phyloP scores from a whole-genome alignment of 2,329 filamentous ascomycete species.

The Venturia nashicola region DNA sequence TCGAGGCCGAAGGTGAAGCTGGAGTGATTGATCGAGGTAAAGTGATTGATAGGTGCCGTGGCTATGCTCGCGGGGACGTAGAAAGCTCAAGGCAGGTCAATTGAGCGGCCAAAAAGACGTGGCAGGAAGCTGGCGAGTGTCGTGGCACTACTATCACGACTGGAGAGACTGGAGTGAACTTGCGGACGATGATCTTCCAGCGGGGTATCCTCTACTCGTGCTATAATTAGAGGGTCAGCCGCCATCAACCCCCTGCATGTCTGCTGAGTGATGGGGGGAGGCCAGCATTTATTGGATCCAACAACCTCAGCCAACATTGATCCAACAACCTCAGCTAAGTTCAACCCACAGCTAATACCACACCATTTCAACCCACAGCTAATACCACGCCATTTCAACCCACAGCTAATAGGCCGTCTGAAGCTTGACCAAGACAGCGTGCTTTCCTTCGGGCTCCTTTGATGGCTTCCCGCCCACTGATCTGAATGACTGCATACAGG shows the following conservation, averaged over 20 bases:
- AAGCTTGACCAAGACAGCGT: neutral
- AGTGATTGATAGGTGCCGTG: neutral
- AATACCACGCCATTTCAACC: too few relatives aligned
- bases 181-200: neutral
- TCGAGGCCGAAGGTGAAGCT: neutral
- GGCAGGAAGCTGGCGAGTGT: neutral
- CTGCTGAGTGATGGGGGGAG: too few relatives aligned
- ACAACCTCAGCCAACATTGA: too few relatives aligned
- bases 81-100: neutral
- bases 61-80: neutral
- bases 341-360: too few relatives aligned
- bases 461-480: neutral
- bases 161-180: neutral
- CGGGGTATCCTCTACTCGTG: neutral
- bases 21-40: too few relatives aligned
- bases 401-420: neutral
- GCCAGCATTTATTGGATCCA: too few relatives aligned
- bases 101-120: neutral
- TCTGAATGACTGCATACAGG: neutral
- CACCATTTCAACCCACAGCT: too few relatives aligned
- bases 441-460: neutral
- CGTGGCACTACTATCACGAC: too few relatives aligned
- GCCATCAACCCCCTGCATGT: too few relatives aligned
- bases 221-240: constrained; percentile 4
- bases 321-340: too few relatives aligned